Conservation (phyloP, 2,329 filamentous ascomycete genomes). For the Pseudogymnoascus sp. region DNA sequence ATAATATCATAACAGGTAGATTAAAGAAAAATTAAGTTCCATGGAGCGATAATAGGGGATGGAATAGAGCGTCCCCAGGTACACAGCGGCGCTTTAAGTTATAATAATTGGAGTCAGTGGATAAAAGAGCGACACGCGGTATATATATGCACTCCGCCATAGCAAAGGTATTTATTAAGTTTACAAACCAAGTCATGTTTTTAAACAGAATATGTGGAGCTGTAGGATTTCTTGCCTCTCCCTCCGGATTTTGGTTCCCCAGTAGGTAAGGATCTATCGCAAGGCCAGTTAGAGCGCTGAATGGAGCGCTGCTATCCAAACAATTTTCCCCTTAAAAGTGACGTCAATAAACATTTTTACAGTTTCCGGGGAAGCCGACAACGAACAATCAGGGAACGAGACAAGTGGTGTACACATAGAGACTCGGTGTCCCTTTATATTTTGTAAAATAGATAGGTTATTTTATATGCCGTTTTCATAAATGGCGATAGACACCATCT, state of each 20-base stretch:
- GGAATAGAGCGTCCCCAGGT: neutral
- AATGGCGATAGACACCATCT: neutral
- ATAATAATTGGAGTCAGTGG: neutral
- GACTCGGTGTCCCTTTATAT: neutral
- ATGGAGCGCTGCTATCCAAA: neutral
- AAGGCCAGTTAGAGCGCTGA: neutral
- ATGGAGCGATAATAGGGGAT: neutral
- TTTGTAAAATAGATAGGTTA: neutral
- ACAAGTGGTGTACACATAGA: neutral
- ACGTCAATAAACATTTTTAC: neutral
- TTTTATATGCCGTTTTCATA: neutral
- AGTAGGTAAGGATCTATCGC: neutral
- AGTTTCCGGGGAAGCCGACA: neutral
- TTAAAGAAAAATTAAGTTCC: neutral
- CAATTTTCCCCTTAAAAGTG: neutral
- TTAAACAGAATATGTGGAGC: neutral
- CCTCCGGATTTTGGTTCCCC: neutral
- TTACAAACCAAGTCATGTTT: neutral
- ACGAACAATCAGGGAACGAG: neutral
- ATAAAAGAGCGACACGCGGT: neutral
- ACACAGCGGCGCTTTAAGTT: neutral
- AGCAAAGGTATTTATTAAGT: neutral
- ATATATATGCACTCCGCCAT: neutral
- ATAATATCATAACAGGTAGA: neutral
- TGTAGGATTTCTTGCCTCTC: neutral